Conservation (phyloP, 2,329 filamentous ascomycete species). For the Epicoccum nigrum region DNA sequence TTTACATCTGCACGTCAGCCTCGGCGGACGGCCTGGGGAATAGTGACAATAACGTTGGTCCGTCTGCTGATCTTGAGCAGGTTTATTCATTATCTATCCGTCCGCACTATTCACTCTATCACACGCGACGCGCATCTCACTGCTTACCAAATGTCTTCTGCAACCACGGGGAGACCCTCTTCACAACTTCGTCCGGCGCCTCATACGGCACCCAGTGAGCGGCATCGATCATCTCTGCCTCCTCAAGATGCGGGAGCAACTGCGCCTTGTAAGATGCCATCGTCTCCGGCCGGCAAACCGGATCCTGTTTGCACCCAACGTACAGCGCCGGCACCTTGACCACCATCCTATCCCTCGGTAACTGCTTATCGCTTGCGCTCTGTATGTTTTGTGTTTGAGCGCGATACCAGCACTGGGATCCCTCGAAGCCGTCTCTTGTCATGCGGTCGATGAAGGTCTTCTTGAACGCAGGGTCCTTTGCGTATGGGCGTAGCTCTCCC, state of each 20-base stretch:
- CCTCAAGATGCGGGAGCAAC: constrained; percentile 41
- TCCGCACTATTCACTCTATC: not conserved
- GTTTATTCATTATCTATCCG: not conserved
- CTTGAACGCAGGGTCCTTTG: constrained; percentile 37
- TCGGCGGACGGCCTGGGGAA: too few species aligned
- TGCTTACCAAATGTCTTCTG: constrained; percentile 20
- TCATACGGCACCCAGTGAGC: constrained; percentile 48
- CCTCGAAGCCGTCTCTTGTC: constrained; percentile 41
- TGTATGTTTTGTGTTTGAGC: constrained; percentile 34
- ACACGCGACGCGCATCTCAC: not conserved
- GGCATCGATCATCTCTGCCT: constrained; percentile 39
- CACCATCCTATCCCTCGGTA: constrained; percentile 25
- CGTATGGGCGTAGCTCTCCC: constrained; percentile 41
- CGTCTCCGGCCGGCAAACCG: constrained; percentile 42
- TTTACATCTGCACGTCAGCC: not conserved
- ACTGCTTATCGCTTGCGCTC: constrained; percentile 31
- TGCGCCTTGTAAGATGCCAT: constrained; percentile 35
- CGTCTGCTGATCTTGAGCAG: not conserved
- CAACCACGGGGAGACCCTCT: constrained; percentile 27
- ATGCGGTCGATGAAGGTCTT: constrained; percentile 46
- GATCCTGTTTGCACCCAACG: constrained; percentile 42
- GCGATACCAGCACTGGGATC: constrained; percentile 49
- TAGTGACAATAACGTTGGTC: too few species aligned
- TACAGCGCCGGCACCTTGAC: constrained; percentile 49
- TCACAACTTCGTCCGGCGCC: constrained; percentile 39